Conservation (phyloP, 1,284 basidiomycete genomes). For the Ustilago hordei region DNA sequence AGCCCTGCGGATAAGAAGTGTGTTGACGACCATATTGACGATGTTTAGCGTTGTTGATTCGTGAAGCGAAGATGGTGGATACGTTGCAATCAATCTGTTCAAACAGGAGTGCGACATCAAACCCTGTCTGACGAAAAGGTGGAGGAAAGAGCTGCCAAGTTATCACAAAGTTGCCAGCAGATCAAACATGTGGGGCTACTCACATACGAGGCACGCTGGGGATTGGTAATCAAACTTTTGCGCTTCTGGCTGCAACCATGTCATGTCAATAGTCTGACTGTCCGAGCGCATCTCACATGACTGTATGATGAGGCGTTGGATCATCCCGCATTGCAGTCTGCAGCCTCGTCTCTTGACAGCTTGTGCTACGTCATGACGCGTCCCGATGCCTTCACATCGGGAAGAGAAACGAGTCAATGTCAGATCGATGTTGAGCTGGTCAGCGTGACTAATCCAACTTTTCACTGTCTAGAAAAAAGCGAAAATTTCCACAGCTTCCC, state of each 20-base stretch:
- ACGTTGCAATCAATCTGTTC: not conserved
- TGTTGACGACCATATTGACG: conserved; percentile 19
- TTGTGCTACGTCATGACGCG: conserved; percentile 39
- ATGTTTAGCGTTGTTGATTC: not conserved
- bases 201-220: not conserved
- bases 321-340: not conserved
- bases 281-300: conserved; percentile 22
- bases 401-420: no score
- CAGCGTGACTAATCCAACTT: conserved; percentile 29
- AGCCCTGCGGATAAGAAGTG: conserved; percentile 16
- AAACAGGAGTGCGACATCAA: not conserved
- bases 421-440: not conserved
- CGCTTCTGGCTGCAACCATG: conserved; percentile 4
- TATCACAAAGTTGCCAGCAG: not conserved
- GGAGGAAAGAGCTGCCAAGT: not conserved
- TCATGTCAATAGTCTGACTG: conserved; percentile 23
- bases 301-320: not conserved
- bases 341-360: conserved; percentile 7
- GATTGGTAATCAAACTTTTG: conserved; percentile 25
- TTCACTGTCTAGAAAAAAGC: not conserved
- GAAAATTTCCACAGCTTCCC: conserved; percentile 11
- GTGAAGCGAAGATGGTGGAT: not conserved
- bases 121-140: not conserved
- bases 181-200: not conserved
- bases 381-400: conserved; percentile 23